Percentiles rank a stretch among this genome's conserved stretches.
These are phyloP conservation scores for Teunomyces cretensis DNA, from an alignment of 805 yeast genomes.

Conservation along the genomic window DNA sequence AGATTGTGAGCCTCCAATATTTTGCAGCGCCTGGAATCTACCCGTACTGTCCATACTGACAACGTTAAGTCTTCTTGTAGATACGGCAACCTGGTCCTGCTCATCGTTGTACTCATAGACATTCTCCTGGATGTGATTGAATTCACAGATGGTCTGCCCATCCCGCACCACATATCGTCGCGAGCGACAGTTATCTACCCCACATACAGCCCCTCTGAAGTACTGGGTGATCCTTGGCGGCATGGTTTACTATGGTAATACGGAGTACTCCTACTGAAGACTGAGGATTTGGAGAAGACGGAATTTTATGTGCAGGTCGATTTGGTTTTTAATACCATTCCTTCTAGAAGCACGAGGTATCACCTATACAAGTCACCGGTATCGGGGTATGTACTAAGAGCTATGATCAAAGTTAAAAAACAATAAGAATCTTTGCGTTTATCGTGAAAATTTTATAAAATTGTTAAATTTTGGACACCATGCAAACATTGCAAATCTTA, in stretches of 20 bases:
- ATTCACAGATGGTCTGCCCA: constrained; percentile 83
- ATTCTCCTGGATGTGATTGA: constrained; percentile 86
- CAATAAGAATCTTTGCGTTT: too few species aligned
- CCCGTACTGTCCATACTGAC: constrained; percentile 13
- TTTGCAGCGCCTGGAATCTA: constrained; percentile 1
- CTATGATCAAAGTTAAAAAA: too few species aligned
- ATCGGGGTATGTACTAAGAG: too few species aligned
- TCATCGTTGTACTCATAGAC: constrained; percentile 79
- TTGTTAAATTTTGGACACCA: too few species aligned
- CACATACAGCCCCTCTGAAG: constrained; percentile 81
- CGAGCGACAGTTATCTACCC: constrained; percentile 86
- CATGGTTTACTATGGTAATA: constrained; percentile 13
- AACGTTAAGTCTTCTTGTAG: constrained; percentile 56
- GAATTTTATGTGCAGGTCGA: too few species aligned
- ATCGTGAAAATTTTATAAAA: too few species aligned
- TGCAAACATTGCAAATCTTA: too few species aligned
- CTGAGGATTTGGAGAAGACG: too few species aligned
- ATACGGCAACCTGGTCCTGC: constrained; percentile 57
- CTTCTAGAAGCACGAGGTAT: too few species aligned
- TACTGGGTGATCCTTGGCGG: constrained; percentile 28
- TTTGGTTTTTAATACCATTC: too few species aligned
- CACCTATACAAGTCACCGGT: too few species aligned
- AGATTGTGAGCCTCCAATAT: neutral
- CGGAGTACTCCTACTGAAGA: too few species aligned
- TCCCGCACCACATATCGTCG: constrained; percentile 67